Base-by-base conservation (phyloP, 2,329 filamentous ascomycete genomes). In the Fusarium newnesense region DNA sequence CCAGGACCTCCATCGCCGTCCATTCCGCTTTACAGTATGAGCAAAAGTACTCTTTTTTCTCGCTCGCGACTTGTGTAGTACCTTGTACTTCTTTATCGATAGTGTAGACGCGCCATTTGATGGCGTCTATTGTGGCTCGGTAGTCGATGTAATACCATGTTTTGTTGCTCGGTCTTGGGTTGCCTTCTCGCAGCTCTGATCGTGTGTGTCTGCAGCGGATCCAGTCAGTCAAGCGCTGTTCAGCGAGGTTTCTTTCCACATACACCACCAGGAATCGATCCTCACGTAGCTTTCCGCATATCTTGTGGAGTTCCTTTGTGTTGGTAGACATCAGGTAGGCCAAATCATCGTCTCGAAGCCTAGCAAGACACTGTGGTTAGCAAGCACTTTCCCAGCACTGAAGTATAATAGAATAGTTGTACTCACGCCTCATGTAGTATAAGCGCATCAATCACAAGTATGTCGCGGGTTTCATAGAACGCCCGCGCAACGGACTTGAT, bases 101-200 rank as follows among this genome's bases (percentile, higher is more conserved):
- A 64, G 92, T 92, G 80, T 96, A 95, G 58, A 97, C 91, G 71
- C 94, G 92, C 89, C 93, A 99, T 82, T 99, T 99, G 84, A 97
- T 97, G 54, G 94, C 94, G 83, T 99, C 96, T 79, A 99, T 94
- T 40, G 96, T 94, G 65, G 94, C 93, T 67, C 96, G 94, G 79
- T 97, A 97, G 81, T 98, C 95, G 80, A 99, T 96, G 83, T 94
- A 99, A 85, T 97, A 99, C 87, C 97, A 99, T 71, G 96, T 97
- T 77, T 94, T 90, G 80, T 93, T 95, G 75, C 93, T 92, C 9
- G 94, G 93, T 59, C 95, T 92, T 65, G 93, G 92, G 67, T 95
- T 93, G 58, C 94, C 94, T 79, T 95, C 93, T 74, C 92, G 91
- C 62, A 93, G 85, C 80, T 97, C 95, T 56, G 91, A 89, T 69